Base-by-base conservation (phyloP, 2,329 filamentous ascomycete species). In the Dactylella cylindrospora region DNA sequence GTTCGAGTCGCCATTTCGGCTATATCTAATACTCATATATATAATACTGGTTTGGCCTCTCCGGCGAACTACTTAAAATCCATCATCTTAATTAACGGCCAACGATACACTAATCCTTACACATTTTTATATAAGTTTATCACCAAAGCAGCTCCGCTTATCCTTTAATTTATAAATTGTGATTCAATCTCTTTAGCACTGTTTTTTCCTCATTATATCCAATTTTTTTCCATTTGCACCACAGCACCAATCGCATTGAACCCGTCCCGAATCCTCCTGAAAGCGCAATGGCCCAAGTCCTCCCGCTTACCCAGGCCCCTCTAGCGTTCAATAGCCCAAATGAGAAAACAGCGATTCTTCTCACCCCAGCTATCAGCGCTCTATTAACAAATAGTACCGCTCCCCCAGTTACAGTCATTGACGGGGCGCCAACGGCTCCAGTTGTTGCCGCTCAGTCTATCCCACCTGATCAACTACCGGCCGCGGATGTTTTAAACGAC, bases 301-400 rank as follows among this genome's bases (percentile, higher is more conserved):
- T 45, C 23, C 22, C 33, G 19, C 19, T 31, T 23, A 8, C 28
- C 17, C 41, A 26, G n/a, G 8, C 17, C 12, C 26, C 41, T 1
- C 19, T 22, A 2, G 26, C 28, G 1, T 13, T 45, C 9, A 31
- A 12, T 13, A 33, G 28, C 12, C 41, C 41, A 1, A 33, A 45
- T 5, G 28, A 45, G 41, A 45, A 45, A 5, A 45, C 41, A 10
- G 26, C 41, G 5, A 45, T 45, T 5, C 25, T 45, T n/a, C 41
- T 45, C n/a, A 45, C 41, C 10, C 41, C 41, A 33, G 41, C 41
- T 6, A 45, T 45, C n/a, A 32, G 28, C 33, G 41, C 41, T 22
- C n/a, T 45, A n/a, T 23, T 45, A 33, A 23, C 41, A 5, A 45
- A 17, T 9, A 45, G 41, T 20, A 45, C 41, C 12, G 41, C 31